These are phyloP conservation scores for Globisporangium canariense DNA, from an alignment of 352 stramenopile species.

Conservation along the genomic window DNA sequence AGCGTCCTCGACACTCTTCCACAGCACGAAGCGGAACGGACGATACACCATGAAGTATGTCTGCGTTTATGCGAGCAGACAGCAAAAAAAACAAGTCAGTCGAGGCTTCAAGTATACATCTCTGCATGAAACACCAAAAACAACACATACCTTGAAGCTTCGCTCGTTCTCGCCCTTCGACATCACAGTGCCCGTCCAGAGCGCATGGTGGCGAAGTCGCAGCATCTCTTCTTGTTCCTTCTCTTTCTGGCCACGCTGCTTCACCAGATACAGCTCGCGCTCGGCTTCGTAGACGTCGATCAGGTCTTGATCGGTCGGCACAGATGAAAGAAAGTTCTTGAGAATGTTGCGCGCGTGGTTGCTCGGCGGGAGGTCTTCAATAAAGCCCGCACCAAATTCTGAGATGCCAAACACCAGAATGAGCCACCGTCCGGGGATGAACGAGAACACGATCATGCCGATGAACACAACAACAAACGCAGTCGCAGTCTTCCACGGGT, in stretches of 20 bases:
- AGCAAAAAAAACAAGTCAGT: constrained; percentile 16
- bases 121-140: not conserved
- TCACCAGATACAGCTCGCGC: constrained; percentile 55
- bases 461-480: constrained; percentile 51
- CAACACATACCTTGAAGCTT: constrained; percentile 55
- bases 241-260: constrained; percentile 42
- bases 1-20: constrained; percentile 75
- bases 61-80: constrained; percentile 24
- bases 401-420: constrained; percentile 69
- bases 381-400: constrained; percentile 75
- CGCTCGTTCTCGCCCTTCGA: constrained; percentile 68
- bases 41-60: constrained; percentile 60
- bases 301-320: constrained; percentile 78
- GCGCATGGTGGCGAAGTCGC: constrained; percentile 61
- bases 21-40: constrained; percentile 73
- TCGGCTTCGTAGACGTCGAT: constrained; percentile 72
- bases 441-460: constrained; percentile 52
- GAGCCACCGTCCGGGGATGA: constrained; percentile 70
- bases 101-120: constrained; percentile 5
- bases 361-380: constrained; percentile 74
- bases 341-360: constrained; percentile 77
- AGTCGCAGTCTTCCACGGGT: constrained; percentile 80
- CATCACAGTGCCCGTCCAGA: constrained; percentile 59
- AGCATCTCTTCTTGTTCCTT: constrained; percentile 40
- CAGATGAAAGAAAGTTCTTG: constrained; percentile 78